Conservation (phyloP, 805 yeast species). For the Dipodascopsis tothii region DNA sequence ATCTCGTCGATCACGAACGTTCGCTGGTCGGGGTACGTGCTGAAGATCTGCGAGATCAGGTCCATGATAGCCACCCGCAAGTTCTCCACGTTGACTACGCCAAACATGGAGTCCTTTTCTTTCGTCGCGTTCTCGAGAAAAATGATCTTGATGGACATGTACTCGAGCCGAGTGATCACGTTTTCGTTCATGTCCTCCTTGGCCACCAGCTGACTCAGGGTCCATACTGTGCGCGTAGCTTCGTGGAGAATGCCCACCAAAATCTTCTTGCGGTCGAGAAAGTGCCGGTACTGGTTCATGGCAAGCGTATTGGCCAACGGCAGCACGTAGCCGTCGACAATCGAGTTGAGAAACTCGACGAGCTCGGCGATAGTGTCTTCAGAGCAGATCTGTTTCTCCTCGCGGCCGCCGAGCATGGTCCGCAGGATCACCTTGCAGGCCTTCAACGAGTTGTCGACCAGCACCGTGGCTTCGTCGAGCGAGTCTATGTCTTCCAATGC, state of each 20-base stretch:
- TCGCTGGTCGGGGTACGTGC: constrained; percentile 41
- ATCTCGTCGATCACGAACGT: constrained; percentile 56
- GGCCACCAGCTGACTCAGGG: constrained; percentile 6
- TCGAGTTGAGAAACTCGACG: constrained; percentile 6
- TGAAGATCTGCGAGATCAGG: constrained; percentile 27
- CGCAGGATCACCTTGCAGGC: constrained; percentile 9
- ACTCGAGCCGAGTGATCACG: constrained; percentile 52
- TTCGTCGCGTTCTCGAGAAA: constrained; percentile 34
- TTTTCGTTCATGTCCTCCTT: constrained; percentile 39
- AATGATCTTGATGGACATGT: constrained; percentile 38
- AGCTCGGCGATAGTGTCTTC: constrained; percentile 17
- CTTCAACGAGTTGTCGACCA: constrained; percentile 13
- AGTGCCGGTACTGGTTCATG: constrained; percentile 1
- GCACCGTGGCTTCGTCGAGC: not conserved
- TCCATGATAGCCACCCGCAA: constrained; percentile 28
- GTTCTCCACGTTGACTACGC: constrained; percentile 26
- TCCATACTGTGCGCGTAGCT: constrained; percentile 4
- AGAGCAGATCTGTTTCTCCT: constrained; percentile 16
- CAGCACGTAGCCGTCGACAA: constrained; percentile 6
- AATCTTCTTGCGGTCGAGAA: constrained; percentile 5
- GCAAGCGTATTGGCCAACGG: not conserved
- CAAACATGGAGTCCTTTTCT: constrained; percentile 26
- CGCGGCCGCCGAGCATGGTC: constrained; percentile 14
- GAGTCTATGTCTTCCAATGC: constrained; percentile 1
- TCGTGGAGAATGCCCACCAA: constrained; percentile 13